Evolutionary conservation across 2,329 filamentous ascomycete species (phyloP).

Genomic region (Phialophora chinensis): DNA sequence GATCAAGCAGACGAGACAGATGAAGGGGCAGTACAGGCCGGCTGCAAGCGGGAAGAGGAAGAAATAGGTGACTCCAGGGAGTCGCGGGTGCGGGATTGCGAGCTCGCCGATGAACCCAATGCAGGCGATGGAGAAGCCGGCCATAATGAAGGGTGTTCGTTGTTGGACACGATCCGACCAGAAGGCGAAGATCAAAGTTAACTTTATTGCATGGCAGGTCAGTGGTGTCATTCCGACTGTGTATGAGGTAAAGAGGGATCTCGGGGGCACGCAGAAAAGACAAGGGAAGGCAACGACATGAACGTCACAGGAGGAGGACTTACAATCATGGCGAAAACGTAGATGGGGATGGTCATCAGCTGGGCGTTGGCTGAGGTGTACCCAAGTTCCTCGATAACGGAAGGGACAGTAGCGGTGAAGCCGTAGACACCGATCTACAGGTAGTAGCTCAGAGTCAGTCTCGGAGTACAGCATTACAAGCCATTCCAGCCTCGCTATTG

Average conservation of each 20-base stretch:
- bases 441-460: neutral
- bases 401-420: slow-evolving; percentile 40
- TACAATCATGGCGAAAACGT: slow-evolving; percentile 71
- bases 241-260: neutral
- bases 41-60: slow-evolving; percentile 56
- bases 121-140: slow-evolving; percentile 60
- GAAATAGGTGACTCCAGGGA: slow-evolving; percentile 52
- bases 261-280: neutral
- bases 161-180: slow-evolving; percentile 63
- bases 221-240: neutral
- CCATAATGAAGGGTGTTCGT: slow-evolving; percentile 69
- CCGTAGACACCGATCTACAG: slow-evolving; percentile 36
- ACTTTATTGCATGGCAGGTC: slow-evolving; percentile 17
- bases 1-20: slow-evolving; percentile 68
- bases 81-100: slow-evolving; percentile 50
- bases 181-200: slow-evolving; percentile 55
- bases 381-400: slow-evolving; percentile 50
- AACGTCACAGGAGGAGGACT: neutral
- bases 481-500: neutral
- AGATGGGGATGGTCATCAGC: slow-evolving; percentile 53
- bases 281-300: neutral
- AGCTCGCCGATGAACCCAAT: slow-evolving; percentile 69
- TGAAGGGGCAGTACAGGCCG: slow-evolving; percentile 68
- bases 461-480: neutral
- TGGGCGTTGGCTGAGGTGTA: slow-evolving; percentile 50